These are phyloP conservation scores for Cordyceps javanica DNA, from an alignment of 2,329 filamentous ascomycete species.

Conservation along the genomic window DNA sequence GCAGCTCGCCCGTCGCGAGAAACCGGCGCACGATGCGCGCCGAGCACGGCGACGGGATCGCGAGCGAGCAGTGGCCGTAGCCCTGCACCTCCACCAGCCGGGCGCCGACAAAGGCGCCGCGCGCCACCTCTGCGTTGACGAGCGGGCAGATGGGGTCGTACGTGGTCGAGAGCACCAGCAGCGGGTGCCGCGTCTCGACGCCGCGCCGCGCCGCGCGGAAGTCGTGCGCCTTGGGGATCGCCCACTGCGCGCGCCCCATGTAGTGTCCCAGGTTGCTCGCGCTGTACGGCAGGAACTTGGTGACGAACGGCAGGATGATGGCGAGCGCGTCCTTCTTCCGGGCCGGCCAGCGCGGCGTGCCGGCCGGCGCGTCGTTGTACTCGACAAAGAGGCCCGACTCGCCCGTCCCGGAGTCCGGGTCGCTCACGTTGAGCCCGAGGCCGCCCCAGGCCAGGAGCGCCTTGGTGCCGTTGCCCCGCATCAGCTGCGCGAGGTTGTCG, in stretches of 20 bases:
- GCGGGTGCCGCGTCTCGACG: slow-evolving; percentile 30
- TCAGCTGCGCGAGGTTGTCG: slow-evolving; percentile 26
- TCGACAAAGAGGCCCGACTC: slow-evolving; percentile 24
- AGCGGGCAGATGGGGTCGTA: slow-evolving; percentile 47
- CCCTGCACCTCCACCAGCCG: slow-evolving; percentile 35
- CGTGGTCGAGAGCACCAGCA: slow-evolving; percentile 27
- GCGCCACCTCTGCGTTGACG: slow-evolving; percentile 31
- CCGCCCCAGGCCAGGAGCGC: slow-evolving; percentile 25
- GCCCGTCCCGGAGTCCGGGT: neutral
- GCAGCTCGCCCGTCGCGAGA: slow-evolving; percentile 32
- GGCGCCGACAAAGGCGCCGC: slow-evolving; percentile 30
- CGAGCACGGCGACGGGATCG: slow-evolving; percentile 31
- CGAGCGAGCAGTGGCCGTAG: slow-evolving; percentile 37
- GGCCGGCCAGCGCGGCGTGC: slow-evolving; percentile 25
- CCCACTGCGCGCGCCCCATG: slow-evolving; percentile 26
- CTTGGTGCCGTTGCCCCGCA: slow-evolving; percentile 34
- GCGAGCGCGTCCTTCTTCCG: slow-evolving; percentile 23
- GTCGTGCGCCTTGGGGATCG: slow-evolving; percentile 23
- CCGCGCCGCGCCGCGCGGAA: slow-evolving; percentile 18
- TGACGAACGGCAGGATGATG: slow-evolving; percentile 26
- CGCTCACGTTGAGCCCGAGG: slow-evolving; percentile 14
- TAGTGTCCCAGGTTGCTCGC: slow-evolving; percentile 23
- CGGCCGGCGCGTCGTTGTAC: slow-evolving; percentile 23
- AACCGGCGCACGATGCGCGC: slow-evolving; percentile 30
- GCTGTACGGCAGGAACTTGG: slow-evolving; percentile 24